These are phyloP conservation scores for Solanum commersonii DNA, from an alignment of 257 asterid genomes.

Conservation along the genomic window DNA sequence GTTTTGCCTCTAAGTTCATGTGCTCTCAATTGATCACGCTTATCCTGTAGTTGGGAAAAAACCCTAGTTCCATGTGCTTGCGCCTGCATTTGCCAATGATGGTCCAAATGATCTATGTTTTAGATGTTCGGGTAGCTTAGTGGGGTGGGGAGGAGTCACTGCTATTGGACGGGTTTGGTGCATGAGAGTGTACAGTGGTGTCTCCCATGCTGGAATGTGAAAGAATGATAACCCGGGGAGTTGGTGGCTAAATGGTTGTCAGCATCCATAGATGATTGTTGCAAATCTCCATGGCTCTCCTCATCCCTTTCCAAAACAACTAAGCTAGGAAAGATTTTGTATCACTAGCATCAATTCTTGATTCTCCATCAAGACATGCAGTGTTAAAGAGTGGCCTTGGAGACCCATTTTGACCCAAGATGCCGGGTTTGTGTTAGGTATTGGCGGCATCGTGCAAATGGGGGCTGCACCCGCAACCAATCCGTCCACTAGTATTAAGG, in stretches of 20 bases:
- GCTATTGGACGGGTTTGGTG: neutral
- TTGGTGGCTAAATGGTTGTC: neutral
- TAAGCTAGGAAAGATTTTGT: too few relatives aligned
- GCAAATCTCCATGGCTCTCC: neutral
- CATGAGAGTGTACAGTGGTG: too few relatives aligned
- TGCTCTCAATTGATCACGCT: too few relatives aligned
- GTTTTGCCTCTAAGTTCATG: too few relatives aligned
- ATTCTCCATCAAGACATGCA: neutral
- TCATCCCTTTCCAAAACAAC: too few relatives aligned
- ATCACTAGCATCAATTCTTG: neutral
- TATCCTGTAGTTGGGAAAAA: too few relatives aligned
- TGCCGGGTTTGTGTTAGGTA: neutral
- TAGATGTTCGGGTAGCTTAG: too few relatives aligned
- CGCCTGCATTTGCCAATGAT: too few relatives aligned
- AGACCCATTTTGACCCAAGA: neutral
- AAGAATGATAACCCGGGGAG: neutral
- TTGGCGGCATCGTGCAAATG: neutral
- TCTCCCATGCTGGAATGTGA: neutral
- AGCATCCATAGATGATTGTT: neutral
- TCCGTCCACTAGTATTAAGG: neutral
- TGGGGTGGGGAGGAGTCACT: too few relatives aligned
- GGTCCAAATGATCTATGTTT: too few relatives aligned
- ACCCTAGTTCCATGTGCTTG: too few relatives aligned
- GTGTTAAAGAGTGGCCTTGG: neutral
- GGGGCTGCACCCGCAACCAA: neutral